Evolutionary conservation across 2,329 filamentous ascomycete genomes (phyloP).

Genomic region (Colletotrichum aenigma): DNA sequence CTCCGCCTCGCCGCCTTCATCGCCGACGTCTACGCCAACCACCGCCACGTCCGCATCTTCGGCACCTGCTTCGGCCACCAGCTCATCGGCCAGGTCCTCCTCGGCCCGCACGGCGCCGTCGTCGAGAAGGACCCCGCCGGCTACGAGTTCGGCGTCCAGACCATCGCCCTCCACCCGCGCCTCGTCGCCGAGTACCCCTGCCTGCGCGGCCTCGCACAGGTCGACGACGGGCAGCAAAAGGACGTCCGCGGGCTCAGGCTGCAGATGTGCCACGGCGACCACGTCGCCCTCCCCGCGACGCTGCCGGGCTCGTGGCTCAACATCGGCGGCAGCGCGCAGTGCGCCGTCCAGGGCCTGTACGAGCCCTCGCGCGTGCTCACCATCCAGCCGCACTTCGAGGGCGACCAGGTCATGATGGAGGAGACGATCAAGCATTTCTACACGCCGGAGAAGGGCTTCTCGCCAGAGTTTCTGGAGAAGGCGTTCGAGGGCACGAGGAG

Average conservation of each 20-base stretch:
- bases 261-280: slow-evolving; percentile 54
- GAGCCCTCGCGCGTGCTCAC: slow-evolving; percentile 40
- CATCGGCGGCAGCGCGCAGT: slow-evolving; percentile 44
- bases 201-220: slow-evolving; percentile 26
- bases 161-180: slow-evolving; percentile 40
- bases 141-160: slow-evolving; percentile 50
- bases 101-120: slow-evolving; percentile 15
- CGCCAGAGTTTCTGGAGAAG: background rate
- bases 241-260: slow-evolving; percentile 29
- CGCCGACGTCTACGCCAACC: slow-evolving; percentile 27
- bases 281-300: slow-evolving; percentile 28
- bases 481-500: background rate
- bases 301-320: slow-evolving; percentile 42
- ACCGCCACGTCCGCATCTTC: slow-evolving; percentile 37
- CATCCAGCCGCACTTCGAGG: slow-evolving; percentile 55
- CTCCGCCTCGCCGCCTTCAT: slow-evolving; percentile 44
- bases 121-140: slow-evolving; percentile 42
- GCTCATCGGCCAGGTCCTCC: slow-evolving; percentile 48
- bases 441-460: slow-evolving; percentile 3
- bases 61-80: slow-evolving; percentile 56
- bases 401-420: slow-evolving; percentile 42
- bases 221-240: background rate
- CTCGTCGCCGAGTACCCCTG: slow-evolving; percentile 45
- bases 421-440: slow-evolving; percentile 24
- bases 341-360: slow-evolving; percentile 48